phyloP scores from a whole-genome alignment of 164 flowering plant genomes.

The Kingdonia uniflora region DNA sequence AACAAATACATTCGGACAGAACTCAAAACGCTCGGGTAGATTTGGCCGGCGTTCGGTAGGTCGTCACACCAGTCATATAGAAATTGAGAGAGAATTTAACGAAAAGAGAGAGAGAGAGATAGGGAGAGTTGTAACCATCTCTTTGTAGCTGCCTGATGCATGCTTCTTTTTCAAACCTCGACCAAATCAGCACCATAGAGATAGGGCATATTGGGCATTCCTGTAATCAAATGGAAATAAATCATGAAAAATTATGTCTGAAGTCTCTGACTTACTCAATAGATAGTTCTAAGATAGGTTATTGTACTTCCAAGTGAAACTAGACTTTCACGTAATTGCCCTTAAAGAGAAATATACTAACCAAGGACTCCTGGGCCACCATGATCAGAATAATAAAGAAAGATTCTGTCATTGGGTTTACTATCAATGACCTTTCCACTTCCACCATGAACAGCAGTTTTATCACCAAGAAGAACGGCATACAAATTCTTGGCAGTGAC shows the following conservation, averaged over 20 bases:
- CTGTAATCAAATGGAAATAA: constrained; percentile 22
- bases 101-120: background rate
- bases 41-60: no score
- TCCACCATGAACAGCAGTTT: constrained; percentile 60
- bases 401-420: constrained; percentile 65
- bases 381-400: constrained; percentile 83
- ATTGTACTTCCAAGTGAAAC: no score
- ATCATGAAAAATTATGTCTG: background rate
- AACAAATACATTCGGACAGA: no score
- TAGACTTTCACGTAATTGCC: no score
- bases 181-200: constrained; percentile 71
- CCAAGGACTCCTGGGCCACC: constrained; percentile 98
- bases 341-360: constrained; percentile 16
- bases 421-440: constrained; percentile 85
- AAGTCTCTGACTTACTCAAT: no score
- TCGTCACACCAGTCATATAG: no score
- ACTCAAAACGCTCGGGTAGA: no score
- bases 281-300: no score
- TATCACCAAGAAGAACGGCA: constrained; percentile 82
- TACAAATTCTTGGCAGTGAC: constrained; percentile 61
- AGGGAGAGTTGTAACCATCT: constrained; percentile 45
- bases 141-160: constrained; percentile 51
- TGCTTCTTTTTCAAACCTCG: constrained; percentile 83
- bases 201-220: constrained; percentile 75
- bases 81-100: no score